Evolutionary conservation across 257 asterid species (phyloP).

Genomic region (Gentiana dahurica): DNA sequence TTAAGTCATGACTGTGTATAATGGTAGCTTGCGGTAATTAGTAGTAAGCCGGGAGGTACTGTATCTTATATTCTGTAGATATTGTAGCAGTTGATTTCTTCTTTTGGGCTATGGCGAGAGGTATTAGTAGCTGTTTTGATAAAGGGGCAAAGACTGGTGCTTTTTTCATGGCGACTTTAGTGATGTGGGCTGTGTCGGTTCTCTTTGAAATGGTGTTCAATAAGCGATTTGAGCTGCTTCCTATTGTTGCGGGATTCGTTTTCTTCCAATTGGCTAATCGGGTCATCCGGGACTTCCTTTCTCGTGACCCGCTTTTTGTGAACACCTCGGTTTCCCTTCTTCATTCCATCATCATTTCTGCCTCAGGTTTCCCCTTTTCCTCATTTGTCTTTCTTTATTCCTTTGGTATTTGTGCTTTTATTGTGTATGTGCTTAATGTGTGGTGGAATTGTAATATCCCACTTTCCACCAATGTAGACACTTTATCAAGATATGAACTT

Average conservation of each 20-base stretch:
- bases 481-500: too few relatives aligned
- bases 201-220: slow-evolving; percentile 60
- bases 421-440: neutral
- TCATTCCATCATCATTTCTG: slow-evolving; percentile 70
- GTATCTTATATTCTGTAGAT: neutral
- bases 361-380: slow-evolving; percentile 35
- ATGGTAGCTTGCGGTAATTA: too few relatives aligned
- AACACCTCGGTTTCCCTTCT: slow-evolving; percentile 87
- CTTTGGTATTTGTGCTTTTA: neutral
- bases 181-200: slow-evolving; percentile 75
- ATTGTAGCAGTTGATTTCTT: neutral
- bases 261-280: slow-evolving; percentile 69
- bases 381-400: neutral
- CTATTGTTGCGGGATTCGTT: slow-evolving; percentile 47
- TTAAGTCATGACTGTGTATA: too few relatives aligned
- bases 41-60: too few relatives aligned
- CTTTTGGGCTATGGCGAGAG: slow-evolving; percentile 11
- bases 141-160: slow-evolving; percentile 27
- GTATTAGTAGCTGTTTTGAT: slow-evolving; percentile 2
- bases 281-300: slow-evolving; percentile 43
- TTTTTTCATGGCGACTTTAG: slow-evolving; percentile 66
- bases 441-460: neutral
- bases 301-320: slow-evolving; percentile 68
- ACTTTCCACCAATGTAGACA: neutral
- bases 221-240: slow-evolving; percentile 47